Conservation (phyloP, 768 basidiomycete species). For the Coprinopsis sp. region DNA sequence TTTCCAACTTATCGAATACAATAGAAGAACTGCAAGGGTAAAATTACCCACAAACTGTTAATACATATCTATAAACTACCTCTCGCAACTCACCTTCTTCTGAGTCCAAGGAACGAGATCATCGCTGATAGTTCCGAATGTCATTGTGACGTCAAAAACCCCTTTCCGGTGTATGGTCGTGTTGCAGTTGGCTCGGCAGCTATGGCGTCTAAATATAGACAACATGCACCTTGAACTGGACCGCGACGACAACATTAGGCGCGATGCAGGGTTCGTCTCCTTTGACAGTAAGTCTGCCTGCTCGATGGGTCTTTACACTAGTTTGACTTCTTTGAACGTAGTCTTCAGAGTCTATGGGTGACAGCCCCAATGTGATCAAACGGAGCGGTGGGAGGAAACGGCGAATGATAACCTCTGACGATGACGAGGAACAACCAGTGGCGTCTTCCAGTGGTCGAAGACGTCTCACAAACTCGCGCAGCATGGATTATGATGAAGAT, state of each 20-base stretch:
- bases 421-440: slow-evolving; percentile 12
- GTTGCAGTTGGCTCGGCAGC: not conserved
- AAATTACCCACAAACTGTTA: not conserved
- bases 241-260: not conserved
- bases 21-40: not conserved
- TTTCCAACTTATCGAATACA: slow-evolving; percentile 25
- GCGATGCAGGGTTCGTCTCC: not conserved
- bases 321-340: not conserved
- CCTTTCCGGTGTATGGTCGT: not conserved
- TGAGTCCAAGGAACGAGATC: no score
- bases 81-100: no score
- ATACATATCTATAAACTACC: no score
- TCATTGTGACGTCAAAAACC: not conserved
- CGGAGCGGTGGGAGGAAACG: not conserved
- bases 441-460: not conserved
- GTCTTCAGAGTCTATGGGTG: not conserved
- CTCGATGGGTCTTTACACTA: not conserved
- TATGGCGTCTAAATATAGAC: not conserved
- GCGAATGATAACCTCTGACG: slow-evolving; percentile 9
- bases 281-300: not conserved
- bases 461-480: not conserved
- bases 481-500: not conserved
- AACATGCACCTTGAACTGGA: not conserved
- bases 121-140: no score
- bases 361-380: not conserved